Evolutionary conservation across 148 eudicot genomes (phyloP).

Genomic region (Fagopyrum homotropicum): DNA sequence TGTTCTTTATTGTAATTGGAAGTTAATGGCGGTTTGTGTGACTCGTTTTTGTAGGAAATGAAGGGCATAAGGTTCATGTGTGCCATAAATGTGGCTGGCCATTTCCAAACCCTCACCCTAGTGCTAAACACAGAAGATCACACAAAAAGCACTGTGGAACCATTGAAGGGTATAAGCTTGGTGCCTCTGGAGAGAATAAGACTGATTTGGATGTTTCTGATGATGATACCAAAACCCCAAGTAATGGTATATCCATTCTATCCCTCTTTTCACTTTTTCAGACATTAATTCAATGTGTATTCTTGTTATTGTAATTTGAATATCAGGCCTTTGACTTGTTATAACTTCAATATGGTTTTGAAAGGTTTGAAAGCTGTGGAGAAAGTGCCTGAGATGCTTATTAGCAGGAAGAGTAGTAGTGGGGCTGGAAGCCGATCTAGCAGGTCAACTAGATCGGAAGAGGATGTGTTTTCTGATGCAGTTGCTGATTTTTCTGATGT

Average conservation of each 20-base stretch:
- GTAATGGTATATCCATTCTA: not conserved
- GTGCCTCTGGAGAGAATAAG: conserved; percentile 18
- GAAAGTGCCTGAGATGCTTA: conserved; percentile 24
- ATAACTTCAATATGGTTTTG: conserved; percentile 11
- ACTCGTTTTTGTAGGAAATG: conserved; percentile 13
- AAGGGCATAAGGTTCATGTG: conserved; percentile 44
- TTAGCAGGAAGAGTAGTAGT: conserved; percentile 37
- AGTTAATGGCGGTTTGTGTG: not conserved
- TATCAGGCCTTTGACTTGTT: not conserved
- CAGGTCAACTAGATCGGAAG: conserved; percentile 57
- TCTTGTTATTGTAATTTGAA: not conserved
- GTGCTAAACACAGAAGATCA: conserved; percentile 66
- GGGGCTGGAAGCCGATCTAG: conserved; percentile 41
- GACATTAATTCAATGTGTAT: not conserved
- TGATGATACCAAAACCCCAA: conserved; percentile 25
- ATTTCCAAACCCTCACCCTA: conserved; percentile 69
- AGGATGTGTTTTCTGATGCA: conserved; percentile 68
- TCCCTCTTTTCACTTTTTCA: not conserved
- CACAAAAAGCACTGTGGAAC: conserved; percentile 80
- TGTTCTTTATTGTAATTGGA: not conserved
- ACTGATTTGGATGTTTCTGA: conserved; percentile 28
- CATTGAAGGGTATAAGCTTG: conserved; percentile 49
- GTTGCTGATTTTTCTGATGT: conserved; percentile 49
- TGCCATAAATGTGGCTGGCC: conserved; percentile 81
- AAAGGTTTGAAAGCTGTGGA: conserved; percentile 33